A percentile compares a stretch with the other conserved stretches of the same genome.
These are phyloP conservation scores for Irpex sp. DNA, from an alignment of 1,284 basidiomycete species.

Conservation along the genomic window DNA sequence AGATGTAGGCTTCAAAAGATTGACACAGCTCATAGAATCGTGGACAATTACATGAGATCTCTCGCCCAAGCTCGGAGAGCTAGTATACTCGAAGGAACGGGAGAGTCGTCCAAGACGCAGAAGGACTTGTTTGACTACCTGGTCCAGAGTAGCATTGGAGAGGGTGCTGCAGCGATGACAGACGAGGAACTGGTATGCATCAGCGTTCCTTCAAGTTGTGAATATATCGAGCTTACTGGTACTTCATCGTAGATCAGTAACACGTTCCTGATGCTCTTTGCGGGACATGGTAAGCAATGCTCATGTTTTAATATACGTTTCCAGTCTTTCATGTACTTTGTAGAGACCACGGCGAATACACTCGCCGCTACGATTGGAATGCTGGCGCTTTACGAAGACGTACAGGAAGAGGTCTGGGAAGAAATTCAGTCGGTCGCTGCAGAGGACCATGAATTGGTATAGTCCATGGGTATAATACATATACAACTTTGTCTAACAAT, in stretches of 20 bases:
- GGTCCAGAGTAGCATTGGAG: slow-evolving; percentile 10
- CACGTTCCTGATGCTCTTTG: slow-evolving; percentile 15
- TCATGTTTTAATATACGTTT: neutral
- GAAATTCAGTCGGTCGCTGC: slow-evolving; percentile 22
- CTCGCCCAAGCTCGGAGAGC: neutral
- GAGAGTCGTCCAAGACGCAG: neutral
- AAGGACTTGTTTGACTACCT: slow-evolving; percentile 11
- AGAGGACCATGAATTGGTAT: slow-evolving; percentile 1
- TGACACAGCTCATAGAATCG: neutral
- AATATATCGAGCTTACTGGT: neutral
- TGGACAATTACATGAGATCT: slow-evolving; percentile 4
- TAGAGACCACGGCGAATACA: slow-evolving; percentile 35
- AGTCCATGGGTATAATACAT: neutral
- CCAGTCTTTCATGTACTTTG: neutral
- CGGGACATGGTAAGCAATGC: slow-evolving; percentile 12
- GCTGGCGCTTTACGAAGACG: slow-evolving; percentile 35
- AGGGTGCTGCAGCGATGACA: slow-evolving; percentile 9
- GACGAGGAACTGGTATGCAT: slow-evolving; percentile 12
- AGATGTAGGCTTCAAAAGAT: slow-evolving; percentile 4
- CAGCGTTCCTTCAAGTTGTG: too few species aligned
- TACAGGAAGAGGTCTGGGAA: slow-evolving; percentile 33
- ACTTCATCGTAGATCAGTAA: slow-evolving; percentile 12
- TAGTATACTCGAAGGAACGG: neutral
- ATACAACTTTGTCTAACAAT: too few species aligned
- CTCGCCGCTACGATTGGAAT: slow-evolving; percentile 31